A percentile compares a stretch with the other conserved stretches of the same genome.
Conservation (phyloP, 495 filamentous ascomycete genomes). For the Hypoxylon lienhwacheense region DNA sequence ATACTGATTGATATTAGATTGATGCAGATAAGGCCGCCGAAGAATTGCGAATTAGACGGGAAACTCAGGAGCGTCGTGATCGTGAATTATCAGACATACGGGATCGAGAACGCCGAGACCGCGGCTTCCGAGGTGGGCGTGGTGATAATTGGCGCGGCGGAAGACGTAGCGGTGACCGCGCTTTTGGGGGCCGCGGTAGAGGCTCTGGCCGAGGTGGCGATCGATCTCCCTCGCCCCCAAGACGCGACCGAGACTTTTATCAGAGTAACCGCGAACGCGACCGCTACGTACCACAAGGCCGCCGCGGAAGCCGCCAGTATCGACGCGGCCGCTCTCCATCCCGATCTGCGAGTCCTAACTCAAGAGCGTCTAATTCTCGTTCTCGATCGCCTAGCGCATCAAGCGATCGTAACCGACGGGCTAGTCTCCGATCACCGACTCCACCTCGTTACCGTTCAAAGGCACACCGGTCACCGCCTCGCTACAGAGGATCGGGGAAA, state of each 20-base stretch:
- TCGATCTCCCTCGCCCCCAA: conserved; percentile 66
- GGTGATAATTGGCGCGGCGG: conserved; percentile 52
- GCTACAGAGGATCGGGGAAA: conserved; percentile 42
- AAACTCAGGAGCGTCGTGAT: conserved; percentile 58
- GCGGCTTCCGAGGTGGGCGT: conserved; percentile 62
- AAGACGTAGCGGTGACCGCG: conserved; percentile 53
- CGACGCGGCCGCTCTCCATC: conserved; percentile 39
- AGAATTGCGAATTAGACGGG: conserved; percentile 63
- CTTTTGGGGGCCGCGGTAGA: conserved; percentile 48
- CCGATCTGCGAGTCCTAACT: conserved; percentile 31
- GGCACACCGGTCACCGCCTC: conserved; percentile 50
- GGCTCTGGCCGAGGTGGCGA: conserved; percentile 47
- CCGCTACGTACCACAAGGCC: conserved; percentile 53
- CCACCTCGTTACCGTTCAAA: conserved; percentile 42
- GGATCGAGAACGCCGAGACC: conserved; percentile 73
- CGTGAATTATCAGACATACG: conserved; percentile 67
- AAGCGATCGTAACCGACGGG: conserved; percentile 38
- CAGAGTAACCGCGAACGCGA: conserved; percentile 52
- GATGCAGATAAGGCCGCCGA: conserved; percentile 83
- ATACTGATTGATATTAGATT: conserved; percentile 55
- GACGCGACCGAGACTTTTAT: conserved; percentile 48
- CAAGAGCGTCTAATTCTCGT: conserved; percentile 34
- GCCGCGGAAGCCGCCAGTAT: conserved; percentile 43
- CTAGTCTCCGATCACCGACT: conserved; percentile 42
- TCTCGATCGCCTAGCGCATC: conserved; percentile 41